phyloP scores from a whole-genome alignment of 495 filamentous ascomycete species.

The Thermothielavioides terrestris region DNA sequence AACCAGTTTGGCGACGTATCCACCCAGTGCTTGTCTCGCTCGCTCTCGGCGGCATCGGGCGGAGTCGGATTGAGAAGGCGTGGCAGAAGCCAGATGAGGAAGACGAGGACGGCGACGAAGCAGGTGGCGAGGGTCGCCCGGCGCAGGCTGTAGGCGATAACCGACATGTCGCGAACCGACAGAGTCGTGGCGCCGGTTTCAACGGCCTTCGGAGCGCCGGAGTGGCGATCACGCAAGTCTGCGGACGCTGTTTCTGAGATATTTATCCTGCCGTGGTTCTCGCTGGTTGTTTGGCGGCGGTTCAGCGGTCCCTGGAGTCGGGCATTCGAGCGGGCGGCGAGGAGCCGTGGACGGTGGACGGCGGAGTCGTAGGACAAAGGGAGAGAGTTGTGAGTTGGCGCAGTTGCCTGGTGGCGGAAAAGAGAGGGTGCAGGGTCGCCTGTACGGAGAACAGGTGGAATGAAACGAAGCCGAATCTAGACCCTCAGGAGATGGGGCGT shows the following conservation, averaged over 20 bases:
- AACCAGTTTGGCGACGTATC: slow-evolving; percentile 61
- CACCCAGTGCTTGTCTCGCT: slow-evolving; percentile 61
- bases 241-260: too few species aligned
- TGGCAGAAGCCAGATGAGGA: slow-evolving; percentile 30
- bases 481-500: background rate
- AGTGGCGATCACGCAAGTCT: too few species aligned
- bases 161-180: background rate
- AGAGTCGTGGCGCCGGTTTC: background rate
- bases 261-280: too few species aligned
- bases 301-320: too few species aligned
- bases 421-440: background rate
- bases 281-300: background rate
- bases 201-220: too few species aligned
- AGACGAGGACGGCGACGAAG: slow-evolving; percentile 24
- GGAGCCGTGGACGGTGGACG: background rate
- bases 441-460: background rate
- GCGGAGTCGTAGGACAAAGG: background rate
- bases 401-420: background rate
- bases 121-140: slow-evolving; percentile 25
- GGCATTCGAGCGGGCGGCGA: background rate
- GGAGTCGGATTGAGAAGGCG: slow-evolving; percentile 35
- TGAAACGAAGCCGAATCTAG: background rate
- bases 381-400: background rate
- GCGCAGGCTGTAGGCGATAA: slow-evolving; percentile 31
- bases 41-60: slow-evolving; percentile 34